Conservation (phyloP, 257 asterid species). For the Coffea eugenioides region DNA sequence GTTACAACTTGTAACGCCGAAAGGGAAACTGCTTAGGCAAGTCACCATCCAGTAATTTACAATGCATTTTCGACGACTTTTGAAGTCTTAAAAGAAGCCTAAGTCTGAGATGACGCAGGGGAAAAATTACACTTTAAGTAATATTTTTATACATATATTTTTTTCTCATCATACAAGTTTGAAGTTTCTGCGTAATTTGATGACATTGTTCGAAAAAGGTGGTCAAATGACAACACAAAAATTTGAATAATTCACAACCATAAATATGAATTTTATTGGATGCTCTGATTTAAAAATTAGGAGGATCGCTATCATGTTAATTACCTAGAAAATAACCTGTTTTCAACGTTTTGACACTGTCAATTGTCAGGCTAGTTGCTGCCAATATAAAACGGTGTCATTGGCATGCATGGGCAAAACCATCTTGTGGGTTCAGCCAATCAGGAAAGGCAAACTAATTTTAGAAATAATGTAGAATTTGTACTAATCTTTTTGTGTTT, state of each 20-base stretch:
- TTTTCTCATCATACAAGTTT: neutral
- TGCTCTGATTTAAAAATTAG: neutral
- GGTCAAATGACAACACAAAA: no score
- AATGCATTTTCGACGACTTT: constrained; percentile 11
- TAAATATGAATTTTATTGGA: neutral
- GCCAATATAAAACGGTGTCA: no score
- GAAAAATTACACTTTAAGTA: neutral
- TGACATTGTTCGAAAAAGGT: no score
- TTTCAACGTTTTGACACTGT: no score
- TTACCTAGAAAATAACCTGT: neutral
- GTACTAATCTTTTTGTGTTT: neutral
- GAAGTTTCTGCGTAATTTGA: neutral
- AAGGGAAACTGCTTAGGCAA: neutral
- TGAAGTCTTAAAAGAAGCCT: neutral
- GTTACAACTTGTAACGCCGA: neutral
- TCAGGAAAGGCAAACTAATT: no score
- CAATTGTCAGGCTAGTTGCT: no score
- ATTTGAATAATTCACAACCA: no score
- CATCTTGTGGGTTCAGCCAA: no score
- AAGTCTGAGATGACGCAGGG: constrained; percentile 10
- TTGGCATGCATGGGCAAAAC: no score
- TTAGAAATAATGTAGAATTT: no score
- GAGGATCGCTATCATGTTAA: neutral
- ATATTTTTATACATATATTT: no score
- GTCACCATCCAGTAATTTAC: constrained; percentile 13